Percentiles rank a stretch among this genome's conserved stretches.
These are phyloP conservation scores for Stachybotrys chlorohalonatus DNA, from an alignment of 2,329 filamentous ascomycete genomes.

Conservation along the genomic window DNA sequence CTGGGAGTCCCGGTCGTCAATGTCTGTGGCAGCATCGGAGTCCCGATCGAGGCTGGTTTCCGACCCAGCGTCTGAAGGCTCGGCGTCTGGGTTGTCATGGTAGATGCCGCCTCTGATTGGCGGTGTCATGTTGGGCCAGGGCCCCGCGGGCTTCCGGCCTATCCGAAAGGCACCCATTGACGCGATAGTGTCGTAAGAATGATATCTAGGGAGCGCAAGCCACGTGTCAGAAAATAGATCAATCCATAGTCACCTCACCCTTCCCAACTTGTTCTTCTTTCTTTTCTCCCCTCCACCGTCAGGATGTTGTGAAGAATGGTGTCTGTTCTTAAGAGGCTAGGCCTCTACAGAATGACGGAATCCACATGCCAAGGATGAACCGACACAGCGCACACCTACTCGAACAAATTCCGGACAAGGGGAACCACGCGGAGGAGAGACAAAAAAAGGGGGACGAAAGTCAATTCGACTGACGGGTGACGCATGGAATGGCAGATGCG, in stretches of 20 bases:
- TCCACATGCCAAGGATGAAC: not conserved
- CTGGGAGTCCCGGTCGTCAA: not conserved
- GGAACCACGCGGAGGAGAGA: not conserved
- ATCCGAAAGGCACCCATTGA: constrained; percentile 54
- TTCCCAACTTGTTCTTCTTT: not conserved
- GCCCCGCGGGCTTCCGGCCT: constrained; percentile 40
- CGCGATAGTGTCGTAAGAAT: constrained; percentile 40
- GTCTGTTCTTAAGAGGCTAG: not conserved
- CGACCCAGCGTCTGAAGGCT: not conserved
- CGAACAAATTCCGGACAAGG: not conserved
- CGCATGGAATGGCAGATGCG: not conserved
- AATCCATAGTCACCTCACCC: not conserved
- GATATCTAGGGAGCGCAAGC: constrained; percentile 35
- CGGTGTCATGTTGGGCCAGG: constrained; percentile 50
- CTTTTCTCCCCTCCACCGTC: not conserved
- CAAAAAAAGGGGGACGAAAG: not conserved
- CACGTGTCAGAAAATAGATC: constrained; percentile 7
- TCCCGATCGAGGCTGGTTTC: constrained; percentile 3
- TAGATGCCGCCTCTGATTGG: constrained; percentile 46
- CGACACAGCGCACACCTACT: not conserved
- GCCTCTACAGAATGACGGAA: not conserved
- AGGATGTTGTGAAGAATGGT: not conserved
- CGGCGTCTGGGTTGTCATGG: not conserved
- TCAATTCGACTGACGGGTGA: not conserved
- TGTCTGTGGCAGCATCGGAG: constrained; percentile 12